A percentile compares a stretch with the other conserved stretches of the same genome.
Conservation (phyloP, 768 basidiomycete species). For the Postia placenta region DNA sequence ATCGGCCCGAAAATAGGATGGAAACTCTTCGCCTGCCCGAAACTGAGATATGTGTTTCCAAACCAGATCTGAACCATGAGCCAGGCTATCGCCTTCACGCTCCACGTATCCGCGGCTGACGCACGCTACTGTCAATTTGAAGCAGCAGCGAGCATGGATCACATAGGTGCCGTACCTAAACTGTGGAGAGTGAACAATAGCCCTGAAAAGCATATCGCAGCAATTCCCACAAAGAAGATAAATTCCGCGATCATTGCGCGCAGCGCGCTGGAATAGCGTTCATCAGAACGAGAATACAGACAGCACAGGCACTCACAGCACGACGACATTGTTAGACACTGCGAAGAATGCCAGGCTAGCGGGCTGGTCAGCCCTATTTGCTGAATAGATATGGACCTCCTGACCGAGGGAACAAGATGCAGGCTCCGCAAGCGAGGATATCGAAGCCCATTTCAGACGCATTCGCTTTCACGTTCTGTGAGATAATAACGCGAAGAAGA, state of each 20-base stretch:
- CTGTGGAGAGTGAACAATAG: constrained; percentile 51
- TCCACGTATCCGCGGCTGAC: constrained; percentile 30
- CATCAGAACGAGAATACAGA: constrained; percentile 6
- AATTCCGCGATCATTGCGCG: constrained; percentile 81
- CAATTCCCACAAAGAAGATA: constrained; percentile 72
- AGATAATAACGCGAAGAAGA: background rate
- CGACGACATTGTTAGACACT: constrained; percentile 70
- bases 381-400: background rate
- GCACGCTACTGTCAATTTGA: background rate
- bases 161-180: constrained; percentile 35
- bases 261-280: constrained; percentile 45
- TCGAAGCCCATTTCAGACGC: constrained; percentile 72
- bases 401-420: constrained; percentile 79
- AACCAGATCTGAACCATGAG: constrained; percentile 87
- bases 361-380: background rate
- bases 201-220: constrained; percentile 77
- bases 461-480: constrained; percentile 24
- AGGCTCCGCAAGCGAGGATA: constrained; percentile 77
- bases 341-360: constrained; percentile 72
- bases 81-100: constrained; percentile 61
- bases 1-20: constrained; percentile 66
- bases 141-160: constrained; percentile 10
- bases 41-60: constrained; percentile 61
- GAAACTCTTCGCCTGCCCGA: constrained; percentile 36
- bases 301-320: constrained; percentile 37